Percentiles rank a stretch among this genome's conserved stretches.
phyloP scores from a whole-genome alignment of 2,329 filamentous ascomycete genomes.

The Aspergillus amoenus region DNA sequence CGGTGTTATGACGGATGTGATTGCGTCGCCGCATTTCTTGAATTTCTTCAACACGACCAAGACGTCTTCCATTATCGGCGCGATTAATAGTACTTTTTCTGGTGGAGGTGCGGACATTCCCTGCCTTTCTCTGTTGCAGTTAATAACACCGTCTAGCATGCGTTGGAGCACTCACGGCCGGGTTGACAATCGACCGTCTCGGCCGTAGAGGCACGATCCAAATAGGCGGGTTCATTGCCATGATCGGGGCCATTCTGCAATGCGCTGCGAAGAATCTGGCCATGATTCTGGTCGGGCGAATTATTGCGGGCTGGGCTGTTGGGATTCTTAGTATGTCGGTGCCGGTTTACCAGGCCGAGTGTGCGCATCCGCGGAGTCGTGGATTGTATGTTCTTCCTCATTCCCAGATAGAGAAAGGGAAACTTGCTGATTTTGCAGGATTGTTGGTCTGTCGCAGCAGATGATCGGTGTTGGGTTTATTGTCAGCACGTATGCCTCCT shows the following conservation, averaged over 20 bases:
- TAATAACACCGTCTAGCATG: constrained; percentile 27
- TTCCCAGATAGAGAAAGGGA: no score
- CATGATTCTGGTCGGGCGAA: constrained; percentile 59
- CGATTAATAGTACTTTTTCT: constrained; percentile 64
- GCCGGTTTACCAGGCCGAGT: constrained; percentile 64
- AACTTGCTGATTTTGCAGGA: constrained; percentile 17
- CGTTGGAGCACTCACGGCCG: constrained; percentile 55
- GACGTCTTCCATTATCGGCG: constrained; percentile 56
- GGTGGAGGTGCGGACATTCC: constrained; percentile 46
- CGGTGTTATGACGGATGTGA: constrained; percentile 45
- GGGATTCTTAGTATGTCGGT: constrained; percentile 52
- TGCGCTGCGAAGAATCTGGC: constrained; percentile 55
- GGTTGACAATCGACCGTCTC: constrained; percentile 60
- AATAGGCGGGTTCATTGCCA: constrained; percentile 58
- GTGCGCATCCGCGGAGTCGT: constrained; percentile 58
- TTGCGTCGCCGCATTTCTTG: constrained; percentile 58
- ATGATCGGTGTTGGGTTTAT: constrained; percentile 47
- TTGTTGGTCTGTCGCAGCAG: constrained; percentile 45
- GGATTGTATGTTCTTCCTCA: constrained; percentile 30
- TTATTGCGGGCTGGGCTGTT: constrained; percentile 50
- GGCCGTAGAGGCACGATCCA: constrained; percentile 61
- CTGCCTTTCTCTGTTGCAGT: no score
- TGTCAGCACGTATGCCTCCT: constrained; percentile 39
- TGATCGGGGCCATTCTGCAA: constrained; percentile 60
- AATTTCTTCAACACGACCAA: constrained; percentile 55